Conservation (phyloP, 169 alveolate species). For the Fabrea salina region DNA sequence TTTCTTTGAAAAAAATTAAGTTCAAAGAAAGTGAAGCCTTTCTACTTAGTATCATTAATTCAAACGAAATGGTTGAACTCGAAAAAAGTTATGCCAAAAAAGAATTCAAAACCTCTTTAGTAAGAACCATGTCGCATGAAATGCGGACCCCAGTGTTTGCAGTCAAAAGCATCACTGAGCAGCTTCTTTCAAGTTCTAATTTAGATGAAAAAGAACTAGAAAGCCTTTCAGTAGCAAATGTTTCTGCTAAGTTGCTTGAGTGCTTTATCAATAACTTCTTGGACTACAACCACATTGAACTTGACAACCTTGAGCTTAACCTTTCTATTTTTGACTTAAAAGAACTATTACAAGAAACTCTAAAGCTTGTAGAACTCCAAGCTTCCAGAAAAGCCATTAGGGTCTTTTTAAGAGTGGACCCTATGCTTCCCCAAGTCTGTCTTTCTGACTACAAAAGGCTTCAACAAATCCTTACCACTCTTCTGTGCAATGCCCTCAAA, state of each 20-base stretch:
- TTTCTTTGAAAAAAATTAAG: too few species aligned
- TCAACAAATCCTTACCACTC: background rate
- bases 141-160: slow-evolving; percentile 1
- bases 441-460: background rate
- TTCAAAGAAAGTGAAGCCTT: too few species aligned
- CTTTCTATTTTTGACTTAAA: too few species aligned
- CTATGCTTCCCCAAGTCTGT: background rate
- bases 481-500: background rate
- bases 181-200: too few species aligned
- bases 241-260: background rate
- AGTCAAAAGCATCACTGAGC: too few species aligned
- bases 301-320: too few species aligned
- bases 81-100: background rate
- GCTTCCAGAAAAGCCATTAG: background rate
- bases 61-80: background rate
- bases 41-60: too few species aligned
- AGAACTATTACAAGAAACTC: too few species aligned
- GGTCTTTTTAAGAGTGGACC: background rate
- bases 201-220: too few species aligned
- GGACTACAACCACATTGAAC: too few species aligned
- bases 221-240: too few species aligned
- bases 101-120: background rate
- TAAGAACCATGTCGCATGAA: slow-evolving; percentile 18
- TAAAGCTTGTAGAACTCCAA: too few species aligned
- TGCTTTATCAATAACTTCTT: background rate